Evolutionary conservation across 495 filamentous ascomycete genomes (phyloP).

Genomic region (Penicillium paxilli): DNA sequence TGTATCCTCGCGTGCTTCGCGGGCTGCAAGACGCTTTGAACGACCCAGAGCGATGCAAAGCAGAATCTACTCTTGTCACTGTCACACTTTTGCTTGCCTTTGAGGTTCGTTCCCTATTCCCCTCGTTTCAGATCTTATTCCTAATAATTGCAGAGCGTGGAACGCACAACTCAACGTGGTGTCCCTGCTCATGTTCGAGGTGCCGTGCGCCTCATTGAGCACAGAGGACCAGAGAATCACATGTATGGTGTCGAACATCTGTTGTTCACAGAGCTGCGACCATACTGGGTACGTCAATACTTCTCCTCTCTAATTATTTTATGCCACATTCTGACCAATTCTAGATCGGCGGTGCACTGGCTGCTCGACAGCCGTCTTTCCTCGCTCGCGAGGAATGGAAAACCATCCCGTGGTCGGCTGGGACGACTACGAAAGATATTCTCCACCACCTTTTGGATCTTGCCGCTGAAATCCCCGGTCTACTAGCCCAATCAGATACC

Average conservation of each 20-base stretch:
- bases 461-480: conserved; percentile 37
- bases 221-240: conserved; percentile 47
- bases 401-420: conserved; percentile 43
- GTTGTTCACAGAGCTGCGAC: conserved; percentile 43
- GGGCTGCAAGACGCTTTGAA: conserved; percentile 40
- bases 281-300: conserved; percentile 41
- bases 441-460: conserved; percentile 43
- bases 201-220: conserved; percentile 43
- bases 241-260: conserved; percentile 47
- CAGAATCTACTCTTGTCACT: conserved; percentile 45
- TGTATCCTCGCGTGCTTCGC: conserved; percentile 42
- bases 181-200: conserved; percentile 43
- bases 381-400: conserved; percentile 44
- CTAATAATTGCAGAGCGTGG: conserved; percentile 37
- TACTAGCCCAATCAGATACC: conserved; percentile 34
- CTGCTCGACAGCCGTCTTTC: conserved; percentile 35
- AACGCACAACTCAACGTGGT: conserved; percentile 37
- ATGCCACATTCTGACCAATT: neutral
- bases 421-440: conserved; percentile 42
- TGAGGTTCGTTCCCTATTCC: conserved; percentile 24
- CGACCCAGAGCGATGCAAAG: conserved; percentile 41
- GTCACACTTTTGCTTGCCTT: conserved; percentile 47
- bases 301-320: neutral
- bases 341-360: conserved; percentile 37
- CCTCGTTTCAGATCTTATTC: neutral